Base-by-base conservation (phyloP, 345 rosid genomes). In the Eucalyptus dawsonii region DNA sequence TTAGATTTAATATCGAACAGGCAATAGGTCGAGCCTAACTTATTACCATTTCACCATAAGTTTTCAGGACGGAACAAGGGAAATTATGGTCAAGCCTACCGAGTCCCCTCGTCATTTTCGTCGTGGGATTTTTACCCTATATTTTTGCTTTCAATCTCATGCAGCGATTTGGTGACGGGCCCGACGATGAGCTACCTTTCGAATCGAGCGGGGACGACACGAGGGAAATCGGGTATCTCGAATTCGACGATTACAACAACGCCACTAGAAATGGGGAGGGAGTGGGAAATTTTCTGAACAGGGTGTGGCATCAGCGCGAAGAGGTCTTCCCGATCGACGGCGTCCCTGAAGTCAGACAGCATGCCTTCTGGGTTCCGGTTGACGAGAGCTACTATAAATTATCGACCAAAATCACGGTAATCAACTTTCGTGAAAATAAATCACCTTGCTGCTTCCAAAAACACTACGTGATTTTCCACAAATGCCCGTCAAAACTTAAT, bases 301-400 rank as follows among this genome's bases (percentile, higher is more conserved):
- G 91, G 22, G 88, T 94, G 13, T 95, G 98, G 97, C 95, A 92
- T 86, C 98, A 96, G 89, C 96, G 96, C 24, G 98, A 97, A 92
- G 99, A 97, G 87, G 92, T 95, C 13, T 97, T 96, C 88, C 93
- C 95, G 49, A 93, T 94, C 21, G 50, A 93, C 83, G 99, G 98
- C 89, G 88, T 89, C 86, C 97, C 97, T 22, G 99, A 97, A 92
- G 93, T 87, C 14, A 92, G 98, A 54, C 91, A 93, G 58, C 97
- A 91, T 9, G 89, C 92, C n/a, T 97, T 96, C 47, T 95, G 98
- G 98, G 90, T 96, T 89, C 95, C 99, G 13, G 98, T 94, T 4
- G 93, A 95, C 88, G 7, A 89, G 21, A 88, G 90, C 45, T 96
- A 92, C 91, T 92, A 93, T 40, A 34, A 88, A 40, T 60, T 93